phyloP scores from a whole-genome alignment of 495 filamentous ascomycete genomes.

The Lindgomyces ingoldianus region DNA sequence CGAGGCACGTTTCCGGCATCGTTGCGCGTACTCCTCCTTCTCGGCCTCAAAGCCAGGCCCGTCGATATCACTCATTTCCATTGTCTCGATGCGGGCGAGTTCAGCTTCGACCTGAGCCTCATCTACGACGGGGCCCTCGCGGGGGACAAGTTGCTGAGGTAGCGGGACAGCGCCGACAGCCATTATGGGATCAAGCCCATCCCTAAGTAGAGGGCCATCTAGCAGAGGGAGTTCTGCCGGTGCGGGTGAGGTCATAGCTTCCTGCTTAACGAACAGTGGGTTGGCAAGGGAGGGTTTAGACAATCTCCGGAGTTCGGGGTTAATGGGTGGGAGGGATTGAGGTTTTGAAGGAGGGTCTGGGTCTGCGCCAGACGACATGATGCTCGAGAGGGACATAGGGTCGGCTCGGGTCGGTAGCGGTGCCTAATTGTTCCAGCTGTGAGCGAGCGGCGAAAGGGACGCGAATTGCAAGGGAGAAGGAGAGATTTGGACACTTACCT shows the following conservation, averaged over 20 bases:
- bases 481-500: conserved; percentile 22
- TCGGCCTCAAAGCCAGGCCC: conserved; percentile 63
- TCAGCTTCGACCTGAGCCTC: conserved; percentile 69
- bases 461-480: not conserved
- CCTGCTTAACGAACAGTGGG: conserved; percentile 44
- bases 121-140: conserved; percentile 47
- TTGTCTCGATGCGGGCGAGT: conserved; percentile 65
- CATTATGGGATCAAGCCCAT: conserved; percentile 20
- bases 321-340: conserved; percentile 42
- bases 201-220: conserved; percentile 6
- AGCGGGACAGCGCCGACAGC: conserved; percentile 45
- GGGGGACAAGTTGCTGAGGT: conserved; percentile 46
- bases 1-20: conserved; percentile 57
- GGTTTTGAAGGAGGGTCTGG: conserved; percentile 56
- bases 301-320: conserved; percentile 27
- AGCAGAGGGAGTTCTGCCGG: conserved; percentile 25
- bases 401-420: conserved; percentile 47
- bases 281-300: conserved; percentile 15
- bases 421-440: conserved; percentile 18
- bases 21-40: conserved; percentile 54
- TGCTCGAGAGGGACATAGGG: conserved; percentile 90
- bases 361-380: conserved; percentile 67
- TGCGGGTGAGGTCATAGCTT: conserved; percentile 49
- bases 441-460: conserved; percentile 2
- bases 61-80: conserved; percentile 68